Evolutionary conservation across 2,329 filamentous ascomycete species (phyloP).

Genomic region (Colletotrichum agaves): DNA sequence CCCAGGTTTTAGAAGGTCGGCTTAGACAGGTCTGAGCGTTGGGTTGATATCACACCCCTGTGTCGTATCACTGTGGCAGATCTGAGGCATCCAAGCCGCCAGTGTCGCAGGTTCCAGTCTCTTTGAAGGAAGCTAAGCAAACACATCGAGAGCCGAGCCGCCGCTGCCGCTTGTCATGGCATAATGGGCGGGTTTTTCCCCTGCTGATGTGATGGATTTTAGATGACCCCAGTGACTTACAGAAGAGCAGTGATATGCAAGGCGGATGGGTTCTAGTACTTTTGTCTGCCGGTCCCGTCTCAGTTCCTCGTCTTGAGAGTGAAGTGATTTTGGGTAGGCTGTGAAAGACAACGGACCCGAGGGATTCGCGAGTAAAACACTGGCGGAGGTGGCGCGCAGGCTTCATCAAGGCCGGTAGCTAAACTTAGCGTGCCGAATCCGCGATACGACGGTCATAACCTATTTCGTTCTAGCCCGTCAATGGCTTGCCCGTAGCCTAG

Average conservation of each 20-base stretch:
- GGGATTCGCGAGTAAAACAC: background rate
- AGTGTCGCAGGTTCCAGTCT: slow-evolving; percentile 29
- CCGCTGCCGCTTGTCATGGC: background rate
- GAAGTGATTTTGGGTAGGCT: background rate
- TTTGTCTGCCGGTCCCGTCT: background rate
- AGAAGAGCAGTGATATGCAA: background rate
- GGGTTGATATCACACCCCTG: slow-evolving; percentile 13
- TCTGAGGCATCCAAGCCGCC: slow-evolving; percentile 35
- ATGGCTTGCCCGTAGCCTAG: background rate
- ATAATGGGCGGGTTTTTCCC: background rate
- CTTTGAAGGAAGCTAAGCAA: slow-evolving; percentile 2
- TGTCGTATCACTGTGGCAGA: slow-evolving; percentile 32
- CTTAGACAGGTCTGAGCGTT: slow-evolving; percentile 18
- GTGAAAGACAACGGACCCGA: background rate
- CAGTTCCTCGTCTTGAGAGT: too few species aligned
- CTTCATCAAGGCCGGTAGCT: slow-evolving; percentile 7
- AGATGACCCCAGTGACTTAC: slow-evolving; percentile 6
- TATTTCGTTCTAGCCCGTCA: background rate
- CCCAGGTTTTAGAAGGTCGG: background rate
- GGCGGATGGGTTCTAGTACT: background rate
- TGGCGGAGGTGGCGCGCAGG: background rate
- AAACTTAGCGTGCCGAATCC: slow-evolving; percentile 3
- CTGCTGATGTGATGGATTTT: slow-evolving; percentile 1
- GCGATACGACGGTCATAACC: slow-evolving; percentile 1
- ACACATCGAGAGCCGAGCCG: background rate